Base-by-base conservation (phyloP, 192 early-diverging fungal genomes). In the Coemansia sp. region DNA sequence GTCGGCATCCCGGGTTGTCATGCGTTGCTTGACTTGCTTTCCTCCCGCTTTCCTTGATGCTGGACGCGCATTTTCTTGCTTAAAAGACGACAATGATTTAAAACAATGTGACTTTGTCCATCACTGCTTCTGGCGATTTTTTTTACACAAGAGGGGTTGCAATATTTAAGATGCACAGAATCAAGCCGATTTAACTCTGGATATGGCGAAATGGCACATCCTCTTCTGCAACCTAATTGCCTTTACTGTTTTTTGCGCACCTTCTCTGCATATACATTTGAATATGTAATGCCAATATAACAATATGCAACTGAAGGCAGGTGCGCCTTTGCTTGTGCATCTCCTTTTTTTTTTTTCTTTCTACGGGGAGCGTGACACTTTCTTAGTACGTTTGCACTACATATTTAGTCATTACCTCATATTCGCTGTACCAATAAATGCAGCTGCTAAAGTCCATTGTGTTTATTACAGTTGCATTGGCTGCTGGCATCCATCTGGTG, bases 251-350 rank as follows among this genome's bases (percentile, higher is more conserved):
- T 22, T 44, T 21, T 7, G 23, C 25, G 30, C 23, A 9, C 4
- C 31, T 47, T 7, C 26, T 32, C 19, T 58, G 38, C 23, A 24
- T 58, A 58, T 58, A 22, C 57, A 23, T 47, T 21, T 16, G 14
- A 10, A 41, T 58, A 58, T 34, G 26, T 8, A 23, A 26, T 47
- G 14, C 57, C 21, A 18, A 47, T 47, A 47, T 58, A 58, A 16
- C 38, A 18, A 10, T 44, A 9, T 47, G 57, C 9, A 56, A 38
- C 34, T 38, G 34, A 12, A 9, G 10, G 34, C 34, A 38, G 34
- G 10, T 9, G 10, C 34, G 1, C 10, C 10, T 9, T 3, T 31
- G 5, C 6, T 58, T 21, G n/a, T 10, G 10, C 34, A 47, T n/a
- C 56, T 58, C 22, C 32, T 31, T n/a, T 24, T 27, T 19, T 23